Conservation (phyloP, 768 basidiomycete genomes). For the Leucosporidium scottii region DNA sequence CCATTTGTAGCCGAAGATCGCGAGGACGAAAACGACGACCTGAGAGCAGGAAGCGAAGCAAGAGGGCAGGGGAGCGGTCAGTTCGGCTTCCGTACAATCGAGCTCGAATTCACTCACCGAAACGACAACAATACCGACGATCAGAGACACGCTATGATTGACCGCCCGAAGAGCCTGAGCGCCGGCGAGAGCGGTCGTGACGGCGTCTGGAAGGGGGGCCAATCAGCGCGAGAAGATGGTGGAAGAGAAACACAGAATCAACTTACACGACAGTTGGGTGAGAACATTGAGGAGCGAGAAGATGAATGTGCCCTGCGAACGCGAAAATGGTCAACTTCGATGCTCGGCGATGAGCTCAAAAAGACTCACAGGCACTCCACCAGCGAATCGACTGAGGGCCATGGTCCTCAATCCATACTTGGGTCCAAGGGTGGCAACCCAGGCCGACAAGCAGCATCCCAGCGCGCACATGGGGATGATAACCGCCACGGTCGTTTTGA, state of each 20-base stretch:
- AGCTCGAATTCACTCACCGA: constrained; percentile 1
- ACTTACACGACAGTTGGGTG: constrained; percentile 52
- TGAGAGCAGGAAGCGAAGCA: too few species aligned
- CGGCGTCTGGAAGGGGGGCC: not conserved
- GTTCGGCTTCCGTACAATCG: too few species aligned
- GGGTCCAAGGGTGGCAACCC: not conserved
- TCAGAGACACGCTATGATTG: constrained; percentile 48
- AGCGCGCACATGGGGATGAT: not conserved
- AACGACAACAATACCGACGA: constrained; percentile 50
- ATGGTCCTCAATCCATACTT: not conserved
- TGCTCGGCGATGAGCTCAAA: not conserved
- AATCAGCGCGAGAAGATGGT: constrained; percentile 19
- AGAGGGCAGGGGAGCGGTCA: too few species aligned
- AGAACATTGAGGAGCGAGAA: constrained; percentile 54
- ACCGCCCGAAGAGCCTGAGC: constrained; percentile 50
- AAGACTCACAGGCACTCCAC: not conserved
- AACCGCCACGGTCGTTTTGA: not conserved
- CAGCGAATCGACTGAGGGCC: not conserved
- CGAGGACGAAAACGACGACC: constrained; percentile 32
- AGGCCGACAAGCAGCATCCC: not conserved
- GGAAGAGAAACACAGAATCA: constrained; percentile 42
- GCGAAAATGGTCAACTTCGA: not conserved
- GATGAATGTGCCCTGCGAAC: constrained; percentile 34
- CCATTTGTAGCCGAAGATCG: constrained; percentile 33
- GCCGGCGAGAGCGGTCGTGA: constrained; percentile 41